Evolutionary conservation across 495 filamentous ascomycete genomes (phyloP).

Genomic region (Trichoderma asperelloides): DNA sequence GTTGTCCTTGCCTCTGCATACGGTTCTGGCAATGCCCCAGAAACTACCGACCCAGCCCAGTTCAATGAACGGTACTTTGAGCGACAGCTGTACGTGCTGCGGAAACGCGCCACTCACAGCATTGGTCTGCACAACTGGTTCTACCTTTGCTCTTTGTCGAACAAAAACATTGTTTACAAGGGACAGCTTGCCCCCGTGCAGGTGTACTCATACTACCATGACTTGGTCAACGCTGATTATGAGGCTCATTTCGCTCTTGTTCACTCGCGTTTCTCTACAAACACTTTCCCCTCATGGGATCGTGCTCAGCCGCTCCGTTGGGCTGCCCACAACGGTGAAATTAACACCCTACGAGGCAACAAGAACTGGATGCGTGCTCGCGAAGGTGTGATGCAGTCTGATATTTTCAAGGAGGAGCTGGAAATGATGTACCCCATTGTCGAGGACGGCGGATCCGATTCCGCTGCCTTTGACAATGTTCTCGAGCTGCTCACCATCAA

Average conservation of each 20-base stretch:
- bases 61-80: conserved; percentile 88
- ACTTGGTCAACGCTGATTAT: conserved; percentile 94
- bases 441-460: conserved; percentile 96
- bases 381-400: conserved; percentile 90
- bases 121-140: conserved; percentile 98
- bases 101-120: conserved; percentile 89
- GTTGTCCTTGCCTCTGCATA: conserved; percentile 83
- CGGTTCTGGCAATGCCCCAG: conserved; percentile 75
- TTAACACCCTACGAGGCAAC: conserved; percentile 96
- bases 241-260: conserved; percentile 97
- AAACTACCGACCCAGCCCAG: conserved; percentile 62
- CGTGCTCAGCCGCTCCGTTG: conserved; percentile 93
- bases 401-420: conserved; percentile 87
- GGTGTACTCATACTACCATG: conserved; percentile 99
- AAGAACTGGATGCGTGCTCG: conserved; percentile 99
- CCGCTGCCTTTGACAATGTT: conserved; percentile 97
- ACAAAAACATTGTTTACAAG: conserved; percentile 99
- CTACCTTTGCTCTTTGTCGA: conserved; percentile 95
- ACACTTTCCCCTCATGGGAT: conserved; percentile 99
- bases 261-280: conserved; percentile 97
- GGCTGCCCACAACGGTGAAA: conserved; percentile 99
- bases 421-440: conserved; percentile 90
- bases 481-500: conserved; percentile 93
- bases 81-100: conserved; percentile 84
- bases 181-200: conserved; percentile 92